Conservation (phyloP, 2,329 filamentous ascomycete genomes). For the Rugonectria rugulosa region DNA sequence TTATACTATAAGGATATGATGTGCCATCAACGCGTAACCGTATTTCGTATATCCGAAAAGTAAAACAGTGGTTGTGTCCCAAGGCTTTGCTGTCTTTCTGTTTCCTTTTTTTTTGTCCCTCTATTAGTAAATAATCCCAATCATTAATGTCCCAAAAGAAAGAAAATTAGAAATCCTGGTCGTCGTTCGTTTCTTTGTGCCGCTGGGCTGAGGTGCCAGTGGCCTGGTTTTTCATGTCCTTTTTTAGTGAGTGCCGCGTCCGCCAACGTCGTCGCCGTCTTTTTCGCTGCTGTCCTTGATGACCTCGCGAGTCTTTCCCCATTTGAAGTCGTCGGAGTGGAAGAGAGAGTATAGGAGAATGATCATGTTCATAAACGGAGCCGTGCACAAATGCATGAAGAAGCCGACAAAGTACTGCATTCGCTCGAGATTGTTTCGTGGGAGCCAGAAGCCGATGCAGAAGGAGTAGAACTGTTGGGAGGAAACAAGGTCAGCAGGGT, state of each 20-base stretch:
- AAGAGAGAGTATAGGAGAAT: slow-evolving; percentile 52
- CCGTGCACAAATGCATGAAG: slow-evolving; percentile 46
- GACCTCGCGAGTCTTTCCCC: slow-evolving; percentile 55
- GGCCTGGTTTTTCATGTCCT: too few species aligned
- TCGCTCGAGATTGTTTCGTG: slow-evolving; percentile 48
- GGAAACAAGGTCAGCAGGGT: slow-evolving; percentile 22
- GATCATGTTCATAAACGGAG: slow-evolving; percentile 53
- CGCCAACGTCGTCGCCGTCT: slow-evolving; percentile 34
- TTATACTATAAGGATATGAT: too few species aligned
- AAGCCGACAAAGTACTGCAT: slow-evolving; percentile 50
- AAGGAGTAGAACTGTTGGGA: slow-evolving; percentile 47
- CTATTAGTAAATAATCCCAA: neutral
- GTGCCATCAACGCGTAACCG: slow-evolving; percentile 1
- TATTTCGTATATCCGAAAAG: slow-evolving; percentile 6
- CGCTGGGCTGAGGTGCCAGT: too few species aligned
- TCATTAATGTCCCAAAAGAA: neutral
- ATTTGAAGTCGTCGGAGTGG: slow-evolving; percentile 54
- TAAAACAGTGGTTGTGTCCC: neutral
- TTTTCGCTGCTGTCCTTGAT: slow-evolving; percentile 38
- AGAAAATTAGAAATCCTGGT: slow-evolving; percentile 5
- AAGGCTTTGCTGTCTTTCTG: neutral
- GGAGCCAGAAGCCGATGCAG: slow-evolving; percentile 52
- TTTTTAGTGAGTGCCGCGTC: slow-evolving; percentile 34
- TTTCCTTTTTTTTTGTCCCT: neutral
- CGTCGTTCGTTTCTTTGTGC: too few species aligned